Base-by-base conservation (phyloP, 129 eudicot species). In the Chrysanthemum makinoi region DNA sequence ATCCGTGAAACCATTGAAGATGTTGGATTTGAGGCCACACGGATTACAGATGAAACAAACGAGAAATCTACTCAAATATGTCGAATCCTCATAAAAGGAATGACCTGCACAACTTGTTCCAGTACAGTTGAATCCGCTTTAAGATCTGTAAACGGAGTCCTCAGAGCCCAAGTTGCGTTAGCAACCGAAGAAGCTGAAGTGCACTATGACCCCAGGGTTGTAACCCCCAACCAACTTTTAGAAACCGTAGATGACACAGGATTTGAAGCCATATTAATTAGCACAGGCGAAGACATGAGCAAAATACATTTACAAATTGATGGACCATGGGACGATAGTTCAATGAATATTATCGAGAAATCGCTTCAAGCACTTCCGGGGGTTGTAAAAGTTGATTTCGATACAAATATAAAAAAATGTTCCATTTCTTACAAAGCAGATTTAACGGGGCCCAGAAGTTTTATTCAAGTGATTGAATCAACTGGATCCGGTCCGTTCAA, bases 61-160 rank as follows among this genome's bases (percentile, higher is more conserved):
- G 89, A 86, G 63, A 83, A 66, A 66, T 72, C 86, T 20, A 75
- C 82, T 56, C 90, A 87, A 85, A 72, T 88, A 70, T 91, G 95
- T 59, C 75, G 95, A 49, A 77, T 91, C 18, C 86, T 55, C 24
- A 78, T 91, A 48, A 85, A 87, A 44, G 91, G 91, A 75, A 86
- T 91, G 89, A 91, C 87, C 6, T 87, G 97, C 80, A 88, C 89
- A 44, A 65, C 95, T 71, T 91, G 97, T 69, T 83, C 97, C 68
- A 85, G 72, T 20, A 88, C 91, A 1, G 78, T 87, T 1, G 91
- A 91, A 69, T 83, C 90, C 5, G 74, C 84, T 39, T 77, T 83
- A 68, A 73, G 81, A 66, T 72, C 63, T 53, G 15, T 83, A 12
- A 86, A 79, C 5, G 97, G 92, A 4, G 89, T 91, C n/a, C 83